Percentiles rank a stretch among this genome's conserved stretches.
Evolutionary conservation across 2,329 filamentous ascomycete species (phyloP).

Genomic region (Cyphellophora attinorum): DNA sequence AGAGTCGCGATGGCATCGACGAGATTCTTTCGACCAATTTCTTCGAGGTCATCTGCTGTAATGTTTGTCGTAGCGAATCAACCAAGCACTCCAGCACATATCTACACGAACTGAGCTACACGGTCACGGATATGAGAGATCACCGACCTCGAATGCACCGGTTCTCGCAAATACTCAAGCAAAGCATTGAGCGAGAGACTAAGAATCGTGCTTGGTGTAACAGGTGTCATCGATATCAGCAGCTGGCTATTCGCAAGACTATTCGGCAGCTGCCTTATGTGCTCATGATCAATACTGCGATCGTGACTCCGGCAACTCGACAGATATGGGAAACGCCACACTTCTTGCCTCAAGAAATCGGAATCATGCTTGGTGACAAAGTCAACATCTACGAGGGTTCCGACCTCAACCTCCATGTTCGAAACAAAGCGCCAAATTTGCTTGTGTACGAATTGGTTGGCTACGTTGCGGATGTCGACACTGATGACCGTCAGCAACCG

Average conservation of each 20-base stretch:
- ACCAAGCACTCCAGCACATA: slow-evolving; percentile 68
- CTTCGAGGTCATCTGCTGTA: slow-evolving; percentile 60
- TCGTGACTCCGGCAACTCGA: slow-evolving; percentile 62
- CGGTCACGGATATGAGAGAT: slow-evolving; percentile 41
- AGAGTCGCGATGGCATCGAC: slow-evolving; percentile 57
- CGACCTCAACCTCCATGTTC: slow-evolving; percentile 70
- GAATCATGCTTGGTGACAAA: slow-evolving; percentile 80
- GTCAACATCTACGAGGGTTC: slow-evolving; percentile 93
- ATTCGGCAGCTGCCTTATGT: slow-evolving; percentile 75
- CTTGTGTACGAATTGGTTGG: slow-evolving; percentile 87
- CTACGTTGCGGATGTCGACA: slow-evolving; percentile 81
- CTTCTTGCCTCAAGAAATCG: slow-evolving; percentile 90
- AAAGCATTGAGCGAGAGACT: slow-evolving; percentile 80
- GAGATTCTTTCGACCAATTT: slow-evolving; percentile 44
- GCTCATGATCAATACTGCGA: slow-evolving; percentile 75
- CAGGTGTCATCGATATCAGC: slow-evolving; percentile 82
- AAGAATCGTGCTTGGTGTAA: slow-evolving; percentile 90
- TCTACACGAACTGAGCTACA: slow-evolving; percentile 77
- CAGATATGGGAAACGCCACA: slow-evolving; percentile 75
- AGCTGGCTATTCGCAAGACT: slow-evolving; percentile 72
- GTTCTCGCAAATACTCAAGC: slow-evolving; percentile 88
- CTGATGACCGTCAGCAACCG: slow-evolving; percentile 72
- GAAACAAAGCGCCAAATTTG: slow-evolving; percentile 70
- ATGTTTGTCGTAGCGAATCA: slow-evolving; percentile 79
- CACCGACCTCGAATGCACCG: slow-evolving; percentile 40